These are phyloP conservation scores for Iberis amara DNA, from an alignment of 441 rosid species.

Conservation along the genomic window DNA sequence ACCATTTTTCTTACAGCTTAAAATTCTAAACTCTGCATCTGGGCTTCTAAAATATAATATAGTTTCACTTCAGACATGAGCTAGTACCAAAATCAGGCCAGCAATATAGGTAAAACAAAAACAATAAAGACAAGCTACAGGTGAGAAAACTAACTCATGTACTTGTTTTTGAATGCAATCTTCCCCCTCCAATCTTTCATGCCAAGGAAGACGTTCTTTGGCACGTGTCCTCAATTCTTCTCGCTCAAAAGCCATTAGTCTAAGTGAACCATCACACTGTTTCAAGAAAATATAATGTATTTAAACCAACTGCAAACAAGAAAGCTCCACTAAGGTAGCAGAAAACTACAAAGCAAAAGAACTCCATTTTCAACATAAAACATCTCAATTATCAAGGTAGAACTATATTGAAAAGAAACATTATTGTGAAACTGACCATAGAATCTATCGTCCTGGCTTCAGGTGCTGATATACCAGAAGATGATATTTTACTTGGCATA, in stretches of 20 bases:
- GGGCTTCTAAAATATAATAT: neutral
- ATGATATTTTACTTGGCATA: slow-evolving; percentile 49
- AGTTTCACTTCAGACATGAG: slow-evolving; percentile 4
- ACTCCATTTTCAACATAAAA: slow-evolving; percentile 10
- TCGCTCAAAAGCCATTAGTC: slow-evolving; percentile 86
- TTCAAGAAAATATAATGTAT: neutral
- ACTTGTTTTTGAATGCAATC: slow-evolving; percentile 87
- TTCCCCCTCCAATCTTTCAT: slow-evolving; percentile 91
- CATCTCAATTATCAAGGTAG: neutral
- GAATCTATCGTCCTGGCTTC: slow-evolving; percentile 42
- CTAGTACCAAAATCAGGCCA: slow-evolving; percentile 6
- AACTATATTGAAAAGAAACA: neutral
- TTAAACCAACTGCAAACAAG: neutral
- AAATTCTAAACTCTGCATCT: neutral
- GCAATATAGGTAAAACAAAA: slow-evolving; percentile 11
- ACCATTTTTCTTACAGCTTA: neutral
- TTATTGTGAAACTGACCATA: slow-evolving; percentile 43
- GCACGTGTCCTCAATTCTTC: slow-evolving; percentile 90
- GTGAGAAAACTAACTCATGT: slow-evolving; percentile 65
- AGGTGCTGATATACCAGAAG: slow-evolving; percentile 43
- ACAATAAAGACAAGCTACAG: slow-evolving; percentile 14
- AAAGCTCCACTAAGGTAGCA: slow-evolving; percentile 11
- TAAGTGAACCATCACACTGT: slow-evolving; percentile 65
- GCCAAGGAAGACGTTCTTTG: slow-evolving; percentile 90
- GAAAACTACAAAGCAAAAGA: slow-evolving; percentile 2